Conservation (phyloP, 495 filamentous ascomycete species). For the Paragyromitra xinjiangensis region DNA sequence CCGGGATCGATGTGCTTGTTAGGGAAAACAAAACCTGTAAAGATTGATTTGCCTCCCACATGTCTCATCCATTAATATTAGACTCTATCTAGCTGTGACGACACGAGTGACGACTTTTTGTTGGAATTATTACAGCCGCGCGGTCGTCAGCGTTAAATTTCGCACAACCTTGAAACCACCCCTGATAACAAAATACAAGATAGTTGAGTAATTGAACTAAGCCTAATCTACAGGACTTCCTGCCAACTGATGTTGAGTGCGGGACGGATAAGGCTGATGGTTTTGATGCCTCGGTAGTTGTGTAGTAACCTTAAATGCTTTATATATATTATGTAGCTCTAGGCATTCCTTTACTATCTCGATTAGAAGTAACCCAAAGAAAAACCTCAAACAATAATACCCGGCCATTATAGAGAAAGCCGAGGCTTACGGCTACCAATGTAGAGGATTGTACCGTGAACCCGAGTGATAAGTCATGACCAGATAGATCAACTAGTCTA, state of each 20-base stretch:
- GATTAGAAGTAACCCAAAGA: neutral
- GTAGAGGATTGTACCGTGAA: neutral
- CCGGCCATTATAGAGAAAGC: constrained; percentile 12
- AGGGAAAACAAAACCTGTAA: neutral
- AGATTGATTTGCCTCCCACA: neutral
- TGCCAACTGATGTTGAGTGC: neutral
- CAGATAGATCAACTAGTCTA: too few relatives aligned
- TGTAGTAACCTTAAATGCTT: neutral
- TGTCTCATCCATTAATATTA: neutral
- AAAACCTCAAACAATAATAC: neutral
- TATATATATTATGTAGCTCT: constrained; percentile 4
- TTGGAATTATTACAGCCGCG: constrained; percentile 4
- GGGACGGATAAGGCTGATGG: neutral
- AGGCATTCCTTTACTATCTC: neutral
- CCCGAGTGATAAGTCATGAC: constrained; percentile 12
- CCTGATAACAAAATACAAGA: neutral
- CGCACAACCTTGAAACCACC: neutral
- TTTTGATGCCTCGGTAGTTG: neutral
- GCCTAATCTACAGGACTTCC: too few relatives aligned
- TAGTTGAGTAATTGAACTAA: neutral
- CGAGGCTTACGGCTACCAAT: neutral
- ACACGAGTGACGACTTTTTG: neutral
- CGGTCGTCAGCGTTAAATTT: constrained; percentile 22
- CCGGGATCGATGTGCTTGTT: neutral
- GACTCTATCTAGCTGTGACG: neutral